A percentile compares a stretch with the other conserved stretches of the same genome.
Evolutionary conservation across 2,329 filamentous ascomycete genomes (phyloP).

Genomic region (Coniochaeta sp.): DNA sequence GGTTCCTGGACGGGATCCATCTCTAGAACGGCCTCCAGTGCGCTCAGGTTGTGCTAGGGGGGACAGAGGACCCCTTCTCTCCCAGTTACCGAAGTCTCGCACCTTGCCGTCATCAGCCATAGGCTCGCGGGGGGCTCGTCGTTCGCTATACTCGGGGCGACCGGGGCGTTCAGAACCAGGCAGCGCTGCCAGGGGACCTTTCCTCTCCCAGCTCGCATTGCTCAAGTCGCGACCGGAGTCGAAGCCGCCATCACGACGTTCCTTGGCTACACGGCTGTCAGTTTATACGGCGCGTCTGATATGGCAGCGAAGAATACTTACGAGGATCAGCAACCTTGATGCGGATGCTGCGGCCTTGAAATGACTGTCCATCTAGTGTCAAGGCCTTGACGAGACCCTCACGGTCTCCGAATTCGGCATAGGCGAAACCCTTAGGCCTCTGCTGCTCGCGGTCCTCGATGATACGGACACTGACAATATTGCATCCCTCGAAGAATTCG

Average conservation of each 20-base stretch:
- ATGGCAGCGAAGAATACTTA: slow-evolving; percentile 48
- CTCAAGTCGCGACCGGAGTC: slow-evolving; percentile 71
- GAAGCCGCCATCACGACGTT: slow-evolving; percentile 50
- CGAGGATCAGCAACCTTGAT: slow-evolving; percentile 96
- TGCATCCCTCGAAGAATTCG: slow-evolving; percentile 78
- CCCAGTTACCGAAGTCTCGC: slow-evolving; percentile 85
- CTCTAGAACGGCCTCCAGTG: slow-evolving; percentile 36
- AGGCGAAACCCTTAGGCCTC: slow-evolving; percentile 96
- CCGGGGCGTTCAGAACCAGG: slow-evolving; percentile 37
- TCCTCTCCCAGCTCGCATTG: slow-evolving; percentile 77
- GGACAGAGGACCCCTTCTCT: slow-evolving; percentile 85
- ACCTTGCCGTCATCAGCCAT: slow-evolving; percentile 67
- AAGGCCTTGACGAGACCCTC: slow-evolving; percentile 91
- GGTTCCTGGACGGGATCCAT: slow-evolving; percentile 43
- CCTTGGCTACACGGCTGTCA: slow-evolving; percentile 63
- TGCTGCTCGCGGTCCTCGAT: slow-evolving; percentile 93
- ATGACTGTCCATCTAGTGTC: slow-evolving; percentile 69
- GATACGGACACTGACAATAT: slow-evolving; percentile 85
- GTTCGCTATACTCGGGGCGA: slow-evolving; percentile 49
- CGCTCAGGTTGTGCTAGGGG: slow-evolving; percentile 52
- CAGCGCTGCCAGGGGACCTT: slow-evolving; percentile 56
- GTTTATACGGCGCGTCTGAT: slow-evolving; percentile 8
- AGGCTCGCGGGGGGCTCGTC: slow-evolving; percentile 60
- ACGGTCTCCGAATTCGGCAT: slow-evolving; percentile 83
- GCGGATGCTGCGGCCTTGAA: slow-evolving; percentile 83